These are phyloP conservation scores for Hyphopichia fennica DNA, from an alignment of 1,139 yeast genomes.

Conservation along the genomic window DNA sequence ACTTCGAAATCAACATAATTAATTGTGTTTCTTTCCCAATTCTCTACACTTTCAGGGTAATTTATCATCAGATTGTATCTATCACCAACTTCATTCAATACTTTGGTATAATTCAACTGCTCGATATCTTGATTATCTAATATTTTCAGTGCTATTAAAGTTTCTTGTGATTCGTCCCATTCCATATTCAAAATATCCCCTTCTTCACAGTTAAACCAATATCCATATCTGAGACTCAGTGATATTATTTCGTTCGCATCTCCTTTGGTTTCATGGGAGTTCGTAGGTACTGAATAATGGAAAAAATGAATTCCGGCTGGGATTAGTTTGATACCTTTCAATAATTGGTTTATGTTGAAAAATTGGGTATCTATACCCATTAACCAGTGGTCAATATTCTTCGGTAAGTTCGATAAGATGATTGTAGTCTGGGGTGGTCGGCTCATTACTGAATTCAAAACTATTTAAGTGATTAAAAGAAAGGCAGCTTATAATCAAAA, in stretches of 20 bases:
- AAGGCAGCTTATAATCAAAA: background rate
- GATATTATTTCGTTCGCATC: conserved; percentile 2
- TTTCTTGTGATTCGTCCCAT: conserved; percentile 6
- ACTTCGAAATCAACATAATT: conserved; percentile 19
- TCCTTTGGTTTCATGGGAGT: conserved; percentile 5
- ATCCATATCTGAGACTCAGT: conserved; percentile 23
- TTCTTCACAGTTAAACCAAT: conserved; percentile 24
- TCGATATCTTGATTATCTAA: conserved; percentile 6
- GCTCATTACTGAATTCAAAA: background rate
- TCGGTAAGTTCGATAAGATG: conserved; percentile 16
- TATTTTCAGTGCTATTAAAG: background rate
- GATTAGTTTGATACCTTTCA: conserved; percentile 26
- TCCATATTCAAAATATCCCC: conserved; percentile 18
- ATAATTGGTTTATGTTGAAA: conserved; percentile 17
- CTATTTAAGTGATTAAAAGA: background rate
- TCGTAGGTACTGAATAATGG: conserved; percentile 24
- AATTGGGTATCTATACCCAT: conserved; percentile 33
- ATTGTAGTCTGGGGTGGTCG: conserved; percentile 27
- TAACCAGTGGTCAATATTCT: conserved; percentile 17
- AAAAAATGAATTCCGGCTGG: conserved; percentile 29
- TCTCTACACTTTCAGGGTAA: conserved; percentile 19
- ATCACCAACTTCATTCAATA: conserved; percentile 16
- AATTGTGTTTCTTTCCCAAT: conserved; percentile 17
- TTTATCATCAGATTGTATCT: conserved; percentile 21
- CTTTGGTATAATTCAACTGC: conserved; percentile 12